A percentile compares a stretch with the other conserved stretches of the same genome.
Evolutionary conservation across 352 stramenopile species (phyloP).

Genomic region (Phytophthora pinifolia): DNA sequence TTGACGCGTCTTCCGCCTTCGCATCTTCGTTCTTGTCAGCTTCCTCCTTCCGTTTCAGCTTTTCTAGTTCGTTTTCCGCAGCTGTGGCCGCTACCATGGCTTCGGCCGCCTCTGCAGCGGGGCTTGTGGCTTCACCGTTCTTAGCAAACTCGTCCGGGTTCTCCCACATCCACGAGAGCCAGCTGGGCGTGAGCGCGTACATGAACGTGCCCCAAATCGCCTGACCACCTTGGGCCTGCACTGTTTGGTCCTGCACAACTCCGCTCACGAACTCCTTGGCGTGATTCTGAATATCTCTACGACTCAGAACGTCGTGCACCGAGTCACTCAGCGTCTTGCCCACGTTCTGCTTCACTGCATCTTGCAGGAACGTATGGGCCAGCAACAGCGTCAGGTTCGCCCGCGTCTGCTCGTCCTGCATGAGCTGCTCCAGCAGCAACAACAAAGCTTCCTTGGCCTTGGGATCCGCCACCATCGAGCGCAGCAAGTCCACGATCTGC

Average conservation of each 20-base stretch:
- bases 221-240: slow-evolving; percentile 76
- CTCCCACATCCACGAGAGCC: slow-evolving; percentile 80
- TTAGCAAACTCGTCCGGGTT: slow-evolving; percentile 20
- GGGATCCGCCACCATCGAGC: slow-evolving; percentile 48
- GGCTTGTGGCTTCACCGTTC: slow-evolving; percentile 7
- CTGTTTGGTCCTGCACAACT: slow-evolving; percentile 81
- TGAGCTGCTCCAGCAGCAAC: slow-evolving; percentile 59
- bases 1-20: slow-evolving; percentile 3
- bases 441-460: slow-evolving; percentile 49
- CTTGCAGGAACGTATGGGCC: slow-evolving; percentile 65
- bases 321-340: slow-evolving; percentile 54
- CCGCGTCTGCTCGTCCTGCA: slow-evolving; percentile 56
- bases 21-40: slow-evolving; percentile 4
- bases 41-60: slow-evolving; percentile 18
- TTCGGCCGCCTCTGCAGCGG: slow-evolving; percentile 30
- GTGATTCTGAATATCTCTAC: slow-evolving; percentile 74
- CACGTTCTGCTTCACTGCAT: slow-evolving; percentile 68
- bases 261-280: slow-evolving; percentile 81
- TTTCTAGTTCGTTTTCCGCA: slow-evolving; percentile 31
- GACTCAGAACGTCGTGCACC: slow-evolving; percentile 77
- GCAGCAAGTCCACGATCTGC: slow-evolving; percentile 58
- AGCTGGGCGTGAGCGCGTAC: slow-evolving; percentile 75
- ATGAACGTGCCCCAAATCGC: slow-evolving; percentile 81
- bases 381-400: slow-evolving; percentile 62
- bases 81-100: slow-evolving; percentile 34